Conservation (phyloP, 2,329 filamentous ascomycete species). For the Talaromyces marneffei region DNA sequence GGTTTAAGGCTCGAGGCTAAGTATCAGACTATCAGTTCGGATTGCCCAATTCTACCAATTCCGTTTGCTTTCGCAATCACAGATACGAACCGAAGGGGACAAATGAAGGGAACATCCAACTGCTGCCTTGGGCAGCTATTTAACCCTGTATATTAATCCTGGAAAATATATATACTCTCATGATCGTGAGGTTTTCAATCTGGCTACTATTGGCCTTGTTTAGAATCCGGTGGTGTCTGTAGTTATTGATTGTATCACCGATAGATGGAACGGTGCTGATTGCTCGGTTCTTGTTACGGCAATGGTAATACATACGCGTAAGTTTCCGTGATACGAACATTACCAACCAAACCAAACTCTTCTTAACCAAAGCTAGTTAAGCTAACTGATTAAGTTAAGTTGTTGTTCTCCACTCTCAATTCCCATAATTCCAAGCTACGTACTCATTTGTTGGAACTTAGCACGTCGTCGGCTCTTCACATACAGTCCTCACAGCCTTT, state of each 20-base stretch:
- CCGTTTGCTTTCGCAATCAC: constrained; percentile 13
- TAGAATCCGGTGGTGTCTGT: background rate
- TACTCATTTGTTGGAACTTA: background rate
- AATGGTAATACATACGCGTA: background rate
- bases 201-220: background rate
- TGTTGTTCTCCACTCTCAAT: background rate
- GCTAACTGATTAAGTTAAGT: background rate
- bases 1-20: background rate
- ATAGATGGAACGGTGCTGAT: background rate
- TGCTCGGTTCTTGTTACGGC: background rate
- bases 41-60: constrained; percentile 14
- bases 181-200: background rate
- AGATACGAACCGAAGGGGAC: background rate
- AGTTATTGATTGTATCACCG: background rate
- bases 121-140: background rate
- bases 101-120: background rate
- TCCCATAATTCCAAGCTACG: background rate
- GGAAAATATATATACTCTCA: background rate
- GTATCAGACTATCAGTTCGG: background rate
- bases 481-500: background rate
- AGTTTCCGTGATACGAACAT: background rate
- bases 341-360: background rate
- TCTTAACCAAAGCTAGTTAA: background rate
- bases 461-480: background rate
- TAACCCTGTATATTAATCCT: background rate